phyloP scores from a whole-genome alignment of 768 basidiomycete genomes.

The Mycena floridula region DNA sequence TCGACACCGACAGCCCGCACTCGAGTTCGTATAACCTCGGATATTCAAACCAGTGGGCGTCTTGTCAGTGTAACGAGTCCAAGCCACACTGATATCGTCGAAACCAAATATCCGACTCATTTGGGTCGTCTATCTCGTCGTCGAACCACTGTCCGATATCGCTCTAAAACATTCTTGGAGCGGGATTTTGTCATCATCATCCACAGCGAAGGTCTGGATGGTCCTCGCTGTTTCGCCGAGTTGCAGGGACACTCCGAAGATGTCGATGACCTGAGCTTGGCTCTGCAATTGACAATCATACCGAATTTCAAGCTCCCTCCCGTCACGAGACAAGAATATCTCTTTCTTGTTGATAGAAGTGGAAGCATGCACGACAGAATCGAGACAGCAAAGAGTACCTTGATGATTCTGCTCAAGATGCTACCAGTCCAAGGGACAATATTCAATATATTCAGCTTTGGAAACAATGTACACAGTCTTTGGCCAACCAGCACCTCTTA shows the following conservation, averaged over 20 bases:
- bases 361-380: constrained; percentile 46
- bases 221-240: constrained; percentile 53
- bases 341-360: constrained; percentile 57
- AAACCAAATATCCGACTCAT: constrained; percentile 27
- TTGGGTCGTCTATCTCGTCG: constrained; percentile 29
- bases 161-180: constrained; percentile 34
- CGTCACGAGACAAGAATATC: constrained; percentile 43
- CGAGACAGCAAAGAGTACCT: constrained; percentile 39
- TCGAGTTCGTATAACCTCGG: constrained; percentile 31
- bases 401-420: constrained; percentile 41
- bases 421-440: constrained; percentile 34
- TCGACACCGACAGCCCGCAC: constrained; percentile 23
- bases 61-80: constrained; percentile 37
- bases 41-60: constrained; percentile 43
- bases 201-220: constrained; percentile 41
- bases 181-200: constrained; percentile 48
- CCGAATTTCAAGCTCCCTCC: constrained; percentile 42
- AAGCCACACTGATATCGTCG: constrained; percentile 31
- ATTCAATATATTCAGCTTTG: constrained; percentile 61
- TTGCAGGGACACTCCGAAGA: constrained; percentile 18
- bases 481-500: constrained; percentile 31
- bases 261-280: constrained; percentile 26
- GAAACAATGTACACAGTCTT: constrained; percentile 18
- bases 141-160: constrained; percentile 31
- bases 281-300: constrained; percentile 49